A percentile compares a stretch with the other conserved stretches of the same genome.
Conservation (phyloP, 768 basidiomycete species). For the Tephrocybe sp. region DNA sequence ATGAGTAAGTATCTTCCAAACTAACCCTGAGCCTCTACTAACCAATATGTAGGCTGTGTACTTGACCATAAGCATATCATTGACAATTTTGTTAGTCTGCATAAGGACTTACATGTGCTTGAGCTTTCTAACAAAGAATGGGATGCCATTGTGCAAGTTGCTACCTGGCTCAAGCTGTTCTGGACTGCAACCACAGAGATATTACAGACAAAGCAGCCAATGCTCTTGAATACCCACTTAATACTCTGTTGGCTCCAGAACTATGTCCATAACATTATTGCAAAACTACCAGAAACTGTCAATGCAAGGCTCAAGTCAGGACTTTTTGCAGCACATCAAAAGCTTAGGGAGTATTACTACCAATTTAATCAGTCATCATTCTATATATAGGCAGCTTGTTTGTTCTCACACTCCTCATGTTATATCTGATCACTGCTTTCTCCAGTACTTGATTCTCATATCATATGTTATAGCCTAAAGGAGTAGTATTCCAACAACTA, state of each 20-base stretch:
- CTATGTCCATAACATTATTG: conserved; percentile 19
- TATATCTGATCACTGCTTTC: not conserved
- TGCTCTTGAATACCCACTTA: conserved; percentile 31
- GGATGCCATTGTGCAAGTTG: conserved; percentile 16
- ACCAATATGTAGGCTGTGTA: too few species aligned
- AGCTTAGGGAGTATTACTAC: conserved; percentile 25
- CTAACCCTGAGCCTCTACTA: too few species aligned
- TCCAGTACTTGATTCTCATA: conserved; percentile 32
- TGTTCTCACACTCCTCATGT: conserved; percentile 1
- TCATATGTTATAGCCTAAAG: conserved; percentile 22
- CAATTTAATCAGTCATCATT: conserved; percentile 28
- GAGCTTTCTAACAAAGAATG: conserved; percentile 21
- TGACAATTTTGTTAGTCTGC: conserved; percentile 17
- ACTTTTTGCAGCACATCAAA: conserved; percentile 23
- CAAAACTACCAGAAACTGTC: conserved; percentile 19
- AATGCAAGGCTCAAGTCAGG: conserved; percentile 17
- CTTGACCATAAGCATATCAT: conserved; percentile 14
- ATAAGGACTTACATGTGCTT: conserved; percentile 15
- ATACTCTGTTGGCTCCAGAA: conserved; percentile 34
- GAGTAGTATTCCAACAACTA: conserved; percentile 21
- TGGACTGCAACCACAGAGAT: conserved; percentile 28
- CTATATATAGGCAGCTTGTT: conserved; percentile 29
- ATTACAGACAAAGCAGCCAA: conserved; percentile 31
- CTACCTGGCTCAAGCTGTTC: conserved; percentile 21
- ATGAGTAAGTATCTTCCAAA: too few species aligned